Conservation (phyloP, 1,284 basidiomycete genomes). For the Coniophora puteana region DNA sequence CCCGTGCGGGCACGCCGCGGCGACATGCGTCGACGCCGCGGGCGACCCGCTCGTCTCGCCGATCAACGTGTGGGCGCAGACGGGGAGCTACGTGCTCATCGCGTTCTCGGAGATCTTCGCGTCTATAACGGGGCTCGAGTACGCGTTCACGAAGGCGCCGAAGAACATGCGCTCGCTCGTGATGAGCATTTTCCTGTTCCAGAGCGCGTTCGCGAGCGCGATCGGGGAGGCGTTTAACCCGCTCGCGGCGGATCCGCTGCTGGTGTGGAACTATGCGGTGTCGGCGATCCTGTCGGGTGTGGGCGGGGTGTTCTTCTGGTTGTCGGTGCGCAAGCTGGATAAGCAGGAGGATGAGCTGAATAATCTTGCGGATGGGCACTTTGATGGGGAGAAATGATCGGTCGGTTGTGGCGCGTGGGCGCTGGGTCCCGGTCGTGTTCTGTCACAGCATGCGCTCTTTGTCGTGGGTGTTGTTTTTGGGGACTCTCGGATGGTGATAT, state of each 20-base stretch:
- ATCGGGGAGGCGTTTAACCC: constrained; percentile 67
- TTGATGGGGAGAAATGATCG: too few species aligned
- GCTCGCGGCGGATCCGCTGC: constrained; percentile 45
- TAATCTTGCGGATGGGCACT: constrained; percentile 38
- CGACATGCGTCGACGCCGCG: constrained; percentile 46
- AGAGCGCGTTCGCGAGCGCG: constrained; percentile 59
- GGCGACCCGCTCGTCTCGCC: constrained; percentile 43
- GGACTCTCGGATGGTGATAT: too few species aligned
- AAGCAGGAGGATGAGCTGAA: constrained; percentile 61
- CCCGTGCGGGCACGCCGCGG: constrained; percentile 59
- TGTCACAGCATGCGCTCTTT: too few species aligned
- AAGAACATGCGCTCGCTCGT: constrained; percentile 80
- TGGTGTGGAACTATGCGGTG: constrained; percentile 52
- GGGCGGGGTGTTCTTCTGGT: constrained; percentile 52
- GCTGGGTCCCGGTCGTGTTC: too few species aligned
- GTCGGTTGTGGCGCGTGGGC: too few species aligned
- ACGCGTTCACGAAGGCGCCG: constrained; percentile 87
- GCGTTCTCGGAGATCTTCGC: constrained; percentile 80
- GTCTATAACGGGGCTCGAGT: constrained; percentile 83
- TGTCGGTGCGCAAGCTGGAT: constrained; percentile 57
- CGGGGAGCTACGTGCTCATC: constrained; percentile 63
- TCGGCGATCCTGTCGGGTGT: constrained; percentile 41
- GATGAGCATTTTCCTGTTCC: constrained; percentile 73
- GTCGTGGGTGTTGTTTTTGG: too few species aligned
- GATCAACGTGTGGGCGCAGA: constrained; percentile 78